A percentile compares a stretch with the other conserved stretches of the same genome.
Evolutionary conservation across 768 basidiomycete species (phyloP).

Genomic region (Collybia sp.): DNA sequence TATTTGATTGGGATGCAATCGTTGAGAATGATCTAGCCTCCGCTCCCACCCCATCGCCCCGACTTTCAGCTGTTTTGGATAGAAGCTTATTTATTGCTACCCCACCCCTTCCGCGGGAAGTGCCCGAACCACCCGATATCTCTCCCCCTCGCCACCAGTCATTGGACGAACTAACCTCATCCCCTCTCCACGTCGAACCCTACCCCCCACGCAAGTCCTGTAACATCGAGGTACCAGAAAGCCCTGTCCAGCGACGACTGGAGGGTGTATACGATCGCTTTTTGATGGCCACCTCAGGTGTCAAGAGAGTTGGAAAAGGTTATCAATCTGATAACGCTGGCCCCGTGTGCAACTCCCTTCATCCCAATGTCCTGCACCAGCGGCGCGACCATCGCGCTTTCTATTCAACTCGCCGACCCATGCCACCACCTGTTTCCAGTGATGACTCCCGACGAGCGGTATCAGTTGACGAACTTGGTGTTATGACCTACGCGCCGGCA

Average conservation of each 20-base stretch:
- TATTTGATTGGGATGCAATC: neutral
- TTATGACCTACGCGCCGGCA: slow-evolving; percentile 33
- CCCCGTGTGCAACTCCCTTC: slow-evolving; percentile 31
- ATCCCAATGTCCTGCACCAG: slow-evolving; percentile 9
- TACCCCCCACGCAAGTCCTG: slow-evolving; percentile 47
- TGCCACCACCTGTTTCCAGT: slow-evolving; percentile 74
- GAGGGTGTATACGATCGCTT: slow-evolving; percentile 81
- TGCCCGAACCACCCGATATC: slow-evolving; percentile 26
- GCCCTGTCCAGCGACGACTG: slow-evolving; percentile 54
- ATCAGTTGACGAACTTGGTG: slow-evolving; percentile 65
- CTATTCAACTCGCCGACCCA: slow-evolving; percentile 43
- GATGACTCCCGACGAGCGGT: slow-evolving; percentile 46
- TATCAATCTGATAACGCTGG: slow-evolving; percentile 69
- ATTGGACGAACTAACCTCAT: slow-evolving; percentile 54
- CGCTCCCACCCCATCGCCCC: slow-evolving; percentile 38
- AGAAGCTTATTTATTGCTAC: slow-evolving; percentile 59
- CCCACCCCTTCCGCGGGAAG: slow-evolving; percentile 37
- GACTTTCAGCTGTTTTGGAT: slow-evolving; percentile 66
- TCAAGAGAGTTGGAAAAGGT: slow-evolving; percentile 75
- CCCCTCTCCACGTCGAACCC: slow-evolving; percentile 60
- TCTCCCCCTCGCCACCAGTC: slow-evolving; percentile 22
- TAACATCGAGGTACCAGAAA: slow-evolving; percentile 33
- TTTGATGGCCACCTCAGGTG: slow-evolving; percentile 77
- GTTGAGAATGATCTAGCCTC: slow-evolving; percentile 23
- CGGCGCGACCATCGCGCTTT: slow-evolving; percentile 39